Evolutionary conservation across 2,329 filamentous ascomycete species (phyloP).

Genomic region (Colletotrichum magnum): DNA sequence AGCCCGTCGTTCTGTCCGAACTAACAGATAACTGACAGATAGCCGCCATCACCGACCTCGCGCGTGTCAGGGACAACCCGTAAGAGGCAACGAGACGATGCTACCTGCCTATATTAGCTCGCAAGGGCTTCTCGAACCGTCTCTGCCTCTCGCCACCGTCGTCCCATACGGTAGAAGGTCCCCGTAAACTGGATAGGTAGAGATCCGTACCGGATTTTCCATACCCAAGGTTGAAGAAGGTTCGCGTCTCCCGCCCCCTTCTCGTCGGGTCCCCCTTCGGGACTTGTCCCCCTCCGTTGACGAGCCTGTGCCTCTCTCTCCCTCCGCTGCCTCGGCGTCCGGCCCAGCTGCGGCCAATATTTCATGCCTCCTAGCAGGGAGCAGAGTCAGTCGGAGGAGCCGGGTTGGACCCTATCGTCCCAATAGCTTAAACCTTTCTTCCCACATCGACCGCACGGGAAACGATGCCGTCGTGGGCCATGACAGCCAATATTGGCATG

Average conservation of each 20-base stretch:
- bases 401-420: constrained; percentile 1
- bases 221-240: not conserved
- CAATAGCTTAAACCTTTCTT: constrained; percentile 29
- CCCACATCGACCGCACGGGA: not conserved
- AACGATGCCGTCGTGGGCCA: constrained; percentile 8
- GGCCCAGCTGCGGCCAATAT: constrained; percentile 13
- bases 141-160: not conserved
- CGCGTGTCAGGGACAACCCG: constrained; percentile 19
- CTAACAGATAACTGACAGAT: constrained; percentile 1
- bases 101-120: constrained; percentile 30
- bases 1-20: not conserved
- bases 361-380: constrained; percentile 13
- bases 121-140: constrained; percentile 8
- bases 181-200: constrained; percentile 1
- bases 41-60: constrained; percentile 10
- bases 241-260: no score
- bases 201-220: not conserved
- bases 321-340: not conserved
- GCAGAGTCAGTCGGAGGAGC: constrained; percentile 23
- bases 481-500: constrained; percentile 25
- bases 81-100: not conserved
- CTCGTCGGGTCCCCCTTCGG: no score
- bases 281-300: not conserved
- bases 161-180: not conserved
- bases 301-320: not conserved